Evolutionary conservation across 257 asterid genomes (phyloP).

Genomic region (Solanum arcanum): DNA sequence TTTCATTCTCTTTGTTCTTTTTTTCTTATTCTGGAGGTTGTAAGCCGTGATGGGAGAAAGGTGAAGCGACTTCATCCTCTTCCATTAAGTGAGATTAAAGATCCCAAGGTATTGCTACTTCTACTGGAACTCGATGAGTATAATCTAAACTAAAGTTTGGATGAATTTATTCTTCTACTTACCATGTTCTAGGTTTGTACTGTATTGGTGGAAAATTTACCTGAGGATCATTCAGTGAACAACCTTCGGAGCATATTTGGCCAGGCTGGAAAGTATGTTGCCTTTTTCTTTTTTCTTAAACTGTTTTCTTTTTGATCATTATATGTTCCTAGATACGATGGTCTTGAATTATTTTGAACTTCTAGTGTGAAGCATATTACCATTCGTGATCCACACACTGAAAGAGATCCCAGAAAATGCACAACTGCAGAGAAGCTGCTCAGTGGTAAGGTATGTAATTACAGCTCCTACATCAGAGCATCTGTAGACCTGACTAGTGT

Average conservation of each 20-base stretch:
- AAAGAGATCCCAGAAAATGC: slow-evolving; percentile 45
- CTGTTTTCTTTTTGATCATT: background rate
- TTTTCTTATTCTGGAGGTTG: slow-evolving; percentile 41
- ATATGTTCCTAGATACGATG: background rate
- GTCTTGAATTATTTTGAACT: slow-evolving; percentile 8
- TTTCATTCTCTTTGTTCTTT: background rate
- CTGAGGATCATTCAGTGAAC: slow-evolving; percentile 86
- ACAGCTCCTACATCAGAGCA: background rate
- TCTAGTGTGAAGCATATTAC: slow-evolving; percentile 55
- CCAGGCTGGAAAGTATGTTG: slow-evolving; percentile 77
- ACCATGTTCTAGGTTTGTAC: slow-evolving; percentile 60
- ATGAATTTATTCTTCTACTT: background rate
- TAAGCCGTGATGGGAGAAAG: slow-evolving; percentile 63
- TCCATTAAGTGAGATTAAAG: slow-evolving; percentile 50
- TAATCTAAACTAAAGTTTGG: background rate
- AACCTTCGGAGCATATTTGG: slow-evolving; percentile 72
- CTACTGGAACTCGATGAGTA: background rate
- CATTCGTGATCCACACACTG: slow-evolving; percentile 69
- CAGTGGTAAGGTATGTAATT: slow-evolving; percentile 58
- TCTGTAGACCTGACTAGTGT: background rate
- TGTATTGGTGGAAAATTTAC: slow-evolving; percentile 90
- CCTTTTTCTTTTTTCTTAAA: background rate
- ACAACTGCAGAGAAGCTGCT: slow-evolving; percentile 84
- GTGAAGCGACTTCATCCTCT: slow-evolving; percentile 84
- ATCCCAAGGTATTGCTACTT: slow-evolving; percentile 55